Evolutionary conservation across 2,329 filamentous ascomycete genomes (phyloP).

Genomic region (Pestalotiopsis fici): DNA sequence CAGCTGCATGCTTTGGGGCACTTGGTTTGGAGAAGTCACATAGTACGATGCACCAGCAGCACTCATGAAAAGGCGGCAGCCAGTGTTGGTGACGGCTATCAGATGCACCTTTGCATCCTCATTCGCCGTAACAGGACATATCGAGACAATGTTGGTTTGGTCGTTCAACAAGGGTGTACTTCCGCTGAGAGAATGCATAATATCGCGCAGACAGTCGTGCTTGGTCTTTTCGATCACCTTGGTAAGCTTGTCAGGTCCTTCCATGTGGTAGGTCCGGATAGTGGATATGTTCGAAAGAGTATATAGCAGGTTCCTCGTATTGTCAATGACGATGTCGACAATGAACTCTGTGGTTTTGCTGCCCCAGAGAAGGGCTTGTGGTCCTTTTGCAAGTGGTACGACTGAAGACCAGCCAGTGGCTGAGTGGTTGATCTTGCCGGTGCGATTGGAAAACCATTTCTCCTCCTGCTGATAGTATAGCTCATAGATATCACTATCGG

Average conservation of each 20-base stretch:
- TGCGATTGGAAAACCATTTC: conserved; percentile 90
- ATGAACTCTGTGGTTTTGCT: conserved; percentile 63
- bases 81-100: conserved; percentile 86
- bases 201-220: conserved; percentile 65
- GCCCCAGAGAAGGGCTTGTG: conserved; percentile 49
- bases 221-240: conserved; percentile 68
- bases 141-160: conserved; percentile 74
- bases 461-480: conserved; percentile 97
- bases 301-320: conserved; percentile 85
- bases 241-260: conserved; percentile 60
- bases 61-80: conserved; percentile 89
- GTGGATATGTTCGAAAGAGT: conserved; percentile 86
- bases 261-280: conserved; percentile 89
- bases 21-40: conserved; percentile 60
- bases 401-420: conserved; percentile 70
- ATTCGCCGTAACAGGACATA: conserved; percentile 78
- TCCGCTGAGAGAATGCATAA: conserved; percentile 78
- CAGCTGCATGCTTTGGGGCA: conserved; percentile 95
- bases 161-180: conserved; percentile 71
- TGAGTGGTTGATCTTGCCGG: conserved; percentile 87
- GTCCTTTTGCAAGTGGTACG: conserved; percentile 48
- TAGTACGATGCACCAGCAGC: conserved; percentile 78
- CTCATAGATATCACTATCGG: conserved; percentile 87
- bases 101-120: conserved; percentile 85
- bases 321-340: conserved; percentile 81